Evolutionary conservation across 352 stramenopile genomes (phyloP).

Genomic region (Blastocystis sp.): DNA sequence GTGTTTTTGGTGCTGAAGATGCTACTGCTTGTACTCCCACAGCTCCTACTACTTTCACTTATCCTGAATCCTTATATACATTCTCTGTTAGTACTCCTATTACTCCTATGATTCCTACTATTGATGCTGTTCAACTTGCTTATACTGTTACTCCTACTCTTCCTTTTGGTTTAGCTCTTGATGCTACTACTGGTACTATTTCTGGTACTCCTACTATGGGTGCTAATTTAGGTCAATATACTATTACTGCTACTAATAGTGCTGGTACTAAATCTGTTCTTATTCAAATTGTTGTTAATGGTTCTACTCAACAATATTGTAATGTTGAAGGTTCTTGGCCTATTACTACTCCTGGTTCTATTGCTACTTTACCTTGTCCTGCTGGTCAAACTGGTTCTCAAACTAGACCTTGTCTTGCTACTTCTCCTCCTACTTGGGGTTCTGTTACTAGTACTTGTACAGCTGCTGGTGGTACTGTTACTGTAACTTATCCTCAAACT

Average conservation of each 20-base stretch:
- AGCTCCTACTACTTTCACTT: no score
- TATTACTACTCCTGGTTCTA: not conserved
- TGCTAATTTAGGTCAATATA: not conserved
- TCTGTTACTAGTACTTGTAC: conserved; percentile 3
- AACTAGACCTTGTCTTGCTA: not conserved
- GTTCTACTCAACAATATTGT: not conserved
- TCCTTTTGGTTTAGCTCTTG: conserved; percentile 3
- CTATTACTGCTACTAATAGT: conserved; percentile 3
- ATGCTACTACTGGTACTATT: conserved; percentile 6
- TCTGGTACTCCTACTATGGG: not conserved
- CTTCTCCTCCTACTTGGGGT: conserved; percentile 8
- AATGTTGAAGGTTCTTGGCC: not conserved
- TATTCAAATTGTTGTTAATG: not conserved
- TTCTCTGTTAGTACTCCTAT: not conserved
- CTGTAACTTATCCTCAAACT: no score
- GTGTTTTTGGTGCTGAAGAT: no score
- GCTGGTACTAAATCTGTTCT: not conserved
- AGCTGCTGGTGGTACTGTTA: not conserved
- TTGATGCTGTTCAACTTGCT: not conserved
- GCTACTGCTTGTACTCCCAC: no score
- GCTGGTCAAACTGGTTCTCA: not conserved
- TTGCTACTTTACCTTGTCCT: not conserved
- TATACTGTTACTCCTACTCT: not conserved
- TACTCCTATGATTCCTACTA: not conserved
- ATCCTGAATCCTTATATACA: not conserved